Evolutionary conservation across 2,329 filamentous ascomycete species (phyloP).

Genomic region (Colletotrichum costaricense): DNA sequence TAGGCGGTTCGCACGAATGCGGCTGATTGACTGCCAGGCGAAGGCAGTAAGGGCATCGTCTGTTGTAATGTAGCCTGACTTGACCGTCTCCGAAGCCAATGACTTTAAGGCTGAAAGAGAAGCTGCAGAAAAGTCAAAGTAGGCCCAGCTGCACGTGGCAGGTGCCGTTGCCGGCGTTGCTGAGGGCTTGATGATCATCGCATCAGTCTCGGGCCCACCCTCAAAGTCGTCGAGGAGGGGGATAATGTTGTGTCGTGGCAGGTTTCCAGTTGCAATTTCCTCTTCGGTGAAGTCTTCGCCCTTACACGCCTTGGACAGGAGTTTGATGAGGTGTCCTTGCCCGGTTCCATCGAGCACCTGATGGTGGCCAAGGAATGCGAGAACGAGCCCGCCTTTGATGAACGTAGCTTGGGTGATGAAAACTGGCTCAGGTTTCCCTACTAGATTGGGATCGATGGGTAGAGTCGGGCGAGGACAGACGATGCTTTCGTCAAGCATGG

Average conservation of each 20-base stretch:
- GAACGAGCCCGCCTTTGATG: slow-evolving; percentile 58
- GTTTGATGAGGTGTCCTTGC: slow-evolving; percentile 56
- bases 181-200: not conserved
- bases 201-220: slow-evolving; percentile 46
- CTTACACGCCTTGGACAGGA: slow-evolving; percentile 61
- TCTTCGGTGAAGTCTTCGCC: slow-evolving; percentile 55
- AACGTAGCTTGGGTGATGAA: slow-evolving; percentile 30
- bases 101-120: slow-evolving; percentile 55
- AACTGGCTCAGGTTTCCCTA: not conserved
- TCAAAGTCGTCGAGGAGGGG: slow-evolving; percentile 51
- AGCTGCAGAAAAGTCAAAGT: slow-evolving; percentile 54
- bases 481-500: slow-evolving; percentile 58
- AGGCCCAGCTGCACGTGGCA: slow-evolving; percentile 48
- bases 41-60: slow-evolving; percentile 65
- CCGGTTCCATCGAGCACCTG: slow-evolving; percentile 63
- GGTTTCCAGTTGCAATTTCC: slow-evolving; percentile 57
- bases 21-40: slow-evolving; percentile 58
- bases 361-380: slow-evolving; percentile 62
- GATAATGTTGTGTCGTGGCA: slow-evolving; percentile 49
- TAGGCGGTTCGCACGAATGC: slow-evolving; percentile 52
- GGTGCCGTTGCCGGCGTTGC: not conserved
- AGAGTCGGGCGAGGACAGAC: slow-evolving; percentile 44
- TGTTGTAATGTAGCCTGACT: slow-evolving; percentile 57
- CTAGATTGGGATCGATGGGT: not conserved
- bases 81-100: slow-evolving; percentile 42